A percentile compares a stretch with the other conserved stretches of the same genome.
phyloP scores from a whole-genome alignment of 208 protist genomes.

The Crithidia expoeki region DNA sequence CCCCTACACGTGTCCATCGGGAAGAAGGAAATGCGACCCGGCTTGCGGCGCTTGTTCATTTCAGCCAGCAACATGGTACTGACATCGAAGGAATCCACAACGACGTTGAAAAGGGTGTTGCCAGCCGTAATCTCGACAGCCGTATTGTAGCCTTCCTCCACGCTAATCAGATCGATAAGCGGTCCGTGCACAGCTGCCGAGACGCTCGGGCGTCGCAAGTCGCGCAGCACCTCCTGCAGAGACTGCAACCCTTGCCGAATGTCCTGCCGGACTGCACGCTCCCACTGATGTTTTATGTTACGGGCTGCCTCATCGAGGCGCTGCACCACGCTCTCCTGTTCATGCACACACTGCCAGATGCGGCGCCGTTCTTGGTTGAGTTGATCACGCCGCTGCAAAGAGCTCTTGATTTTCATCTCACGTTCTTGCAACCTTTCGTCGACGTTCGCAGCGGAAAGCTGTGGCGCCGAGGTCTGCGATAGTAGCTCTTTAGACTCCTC shows the following conservation, averaged over 20 bases:
- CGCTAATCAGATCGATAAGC: constrained; percentile 95
- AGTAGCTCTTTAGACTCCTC: constrained; percentile 17
- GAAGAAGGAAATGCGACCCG: constrained; percentile 97
- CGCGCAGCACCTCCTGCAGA: constrained; percentile 76
- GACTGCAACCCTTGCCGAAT: constrained; percentile 87
- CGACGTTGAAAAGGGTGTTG: constrained; percentile 97
- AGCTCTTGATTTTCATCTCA: constrained; percentile 43
- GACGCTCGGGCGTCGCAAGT: constrained; percentile 53
- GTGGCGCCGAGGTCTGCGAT: constrained; percentile 9
- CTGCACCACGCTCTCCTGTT: constrained; percentile 70
- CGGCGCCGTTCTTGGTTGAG: constrained; percentile 77
- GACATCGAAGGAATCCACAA: constrained; percentile 97
- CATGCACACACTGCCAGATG: constrained; percentile 80
- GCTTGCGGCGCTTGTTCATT: constrained; percentile 89
- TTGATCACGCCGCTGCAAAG: constrained; percentile 50
- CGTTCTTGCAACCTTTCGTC: constrained; percentile 53
- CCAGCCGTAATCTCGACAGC: constrained; percentile 96
- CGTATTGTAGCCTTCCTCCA: constrained; percentile 85
- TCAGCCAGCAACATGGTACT: constrained; percentile 90
- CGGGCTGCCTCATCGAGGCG: constrained; percentile 52
- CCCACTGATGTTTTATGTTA: constrained; percentile 57
- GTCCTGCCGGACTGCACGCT: constrained; percentile 75
- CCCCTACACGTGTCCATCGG: constrained; percentile 94
- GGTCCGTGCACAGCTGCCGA: constrained; percentile 92
- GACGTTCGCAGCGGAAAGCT: constrained; percentile 32